phyloP scores from a whole-genome alignment of 495 filamentous ascomycete genomes.

The Cladorrhinum samala region DNA sequence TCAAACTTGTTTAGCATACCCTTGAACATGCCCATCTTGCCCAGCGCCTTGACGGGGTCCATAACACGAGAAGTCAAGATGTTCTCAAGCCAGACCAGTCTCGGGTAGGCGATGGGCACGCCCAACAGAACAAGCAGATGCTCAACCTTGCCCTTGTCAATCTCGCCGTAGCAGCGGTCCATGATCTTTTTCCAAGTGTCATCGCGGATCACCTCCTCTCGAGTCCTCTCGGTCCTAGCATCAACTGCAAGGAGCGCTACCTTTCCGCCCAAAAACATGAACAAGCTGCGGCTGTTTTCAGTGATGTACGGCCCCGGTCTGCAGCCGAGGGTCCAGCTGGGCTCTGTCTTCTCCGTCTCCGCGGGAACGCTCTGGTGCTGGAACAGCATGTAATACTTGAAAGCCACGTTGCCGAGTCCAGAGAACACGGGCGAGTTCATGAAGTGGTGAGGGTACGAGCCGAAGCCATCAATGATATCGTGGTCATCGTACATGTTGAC shows the following conservation, averaged over 20 bases:
- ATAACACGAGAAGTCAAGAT: conserved; percentile 74
- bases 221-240: conserved; percentile 82
- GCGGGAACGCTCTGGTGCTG: conserved; percentile 84
- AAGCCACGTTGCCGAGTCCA: conserved; percentile 82
- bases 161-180: conserved; percentile 73
- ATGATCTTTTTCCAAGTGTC: conserved; percentile 80
- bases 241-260: conserved; percentile 83
- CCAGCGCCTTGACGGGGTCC: conserved; percentile 82
- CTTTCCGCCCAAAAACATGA: conserved; percentile 72
- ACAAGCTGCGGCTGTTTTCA: conserved; percentile 76
- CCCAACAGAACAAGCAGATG: conserved; percentile 83
- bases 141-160: conserved; percentile 74
- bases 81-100: conserved; percentile 71
- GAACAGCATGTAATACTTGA: conserved; percentile 98
- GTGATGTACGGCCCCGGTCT: conserved; percentile 85
- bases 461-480: conserved; percentile 95
- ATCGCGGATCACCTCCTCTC: conserved; percentile 71
- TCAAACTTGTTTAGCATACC: conserved; percentile 82
- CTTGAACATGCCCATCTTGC: conserved; percentile 74
- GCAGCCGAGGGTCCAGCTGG: conserved; percentile 82
- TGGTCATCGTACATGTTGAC: conserved; percentile 98
- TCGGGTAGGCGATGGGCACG: conserved; percentile 88
- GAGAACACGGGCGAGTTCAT: conserved; percentile 89
- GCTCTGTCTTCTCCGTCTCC: conserved; percentile 75
- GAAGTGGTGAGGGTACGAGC: conserved; percentile 85